These are phyloP conservation scores for Geosmithia morbida DNA, from an alignment of 2,329 filamentous ascomycete genomes.

Conservation along the genomic window DNA sequence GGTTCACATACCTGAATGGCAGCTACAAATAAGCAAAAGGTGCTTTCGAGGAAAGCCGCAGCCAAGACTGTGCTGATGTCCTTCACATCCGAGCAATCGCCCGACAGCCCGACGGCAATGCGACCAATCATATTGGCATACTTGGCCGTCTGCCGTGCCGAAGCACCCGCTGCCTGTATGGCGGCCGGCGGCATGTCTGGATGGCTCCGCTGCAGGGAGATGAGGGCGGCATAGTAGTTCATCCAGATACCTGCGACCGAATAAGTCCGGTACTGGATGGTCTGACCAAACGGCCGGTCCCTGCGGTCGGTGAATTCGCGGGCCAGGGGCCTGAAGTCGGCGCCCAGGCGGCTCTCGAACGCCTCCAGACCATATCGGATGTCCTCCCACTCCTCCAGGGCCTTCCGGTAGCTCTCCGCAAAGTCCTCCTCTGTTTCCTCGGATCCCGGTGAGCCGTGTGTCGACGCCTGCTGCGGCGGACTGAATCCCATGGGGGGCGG, in stretches of 20 bases:
- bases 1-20: slow-evolving; percentile 47
- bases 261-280: slow-evolving; percentile 70
- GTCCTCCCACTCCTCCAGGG: slow-evolving; percentile 62
- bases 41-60: slow-evolving; percentile 68
- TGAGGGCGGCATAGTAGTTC: slow-evolving; percentile 72
- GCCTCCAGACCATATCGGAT: slow-evolving; percentile 58
- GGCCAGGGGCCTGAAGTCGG: slow-evolving; percentile 62
- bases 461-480: slow-evolving; percentile 17
- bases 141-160: slow-evolving; percentile 54
- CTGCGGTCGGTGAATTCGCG: slow-evolving; percentile 47
- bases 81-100: slow-evolving; percentile 32
- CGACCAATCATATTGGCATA: slow-evolving; percentile 66
- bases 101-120: slow-evolving; percentile 59
- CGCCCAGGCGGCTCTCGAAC: slow-evolving; percentile 51
- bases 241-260: slow-evolving; percentile 82
- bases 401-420: slow-evolving; percentile 50
- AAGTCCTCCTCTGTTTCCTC: slow-evolving; percentile 38
- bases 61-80: slow-evolving; percentile 66
- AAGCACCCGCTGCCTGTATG: slow-evolving; percentile 71
- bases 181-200: slow-evolving; percentile 84
- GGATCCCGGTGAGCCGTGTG: not conserved
- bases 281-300: slow-evolving; percentile 66
- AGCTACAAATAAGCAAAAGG: slow-evolving; percentile 75
- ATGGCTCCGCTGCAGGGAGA: slow-evolving; percentile 69
- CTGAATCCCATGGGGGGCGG: slow-evolving; percentile 39